These are phyloP conservation scores for Pythium myriotylum DNA, from an alignment of 352 stramenopile species.

Conservation along the genomic window DNA sequence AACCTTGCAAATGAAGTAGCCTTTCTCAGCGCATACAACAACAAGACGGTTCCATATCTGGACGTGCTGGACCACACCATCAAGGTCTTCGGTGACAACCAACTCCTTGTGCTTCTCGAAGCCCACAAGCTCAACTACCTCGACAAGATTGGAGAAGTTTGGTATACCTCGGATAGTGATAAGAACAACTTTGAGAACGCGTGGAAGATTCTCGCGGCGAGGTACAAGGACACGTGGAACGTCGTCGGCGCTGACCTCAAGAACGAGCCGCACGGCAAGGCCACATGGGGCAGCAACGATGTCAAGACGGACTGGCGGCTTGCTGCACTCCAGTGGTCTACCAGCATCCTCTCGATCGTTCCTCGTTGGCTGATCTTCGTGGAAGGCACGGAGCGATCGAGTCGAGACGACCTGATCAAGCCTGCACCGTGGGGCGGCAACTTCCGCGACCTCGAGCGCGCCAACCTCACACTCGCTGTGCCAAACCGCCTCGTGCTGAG, in stretches of 20 bases:
- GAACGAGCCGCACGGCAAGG: conserved; percentile 59
- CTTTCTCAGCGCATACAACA: conserved; percentile 24
- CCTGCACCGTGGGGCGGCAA: neutral
- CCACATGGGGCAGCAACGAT: conserved; percentile 45
- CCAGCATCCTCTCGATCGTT: conserved; percentile 31
- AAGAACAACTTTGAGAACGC: conserved; percentile 29
- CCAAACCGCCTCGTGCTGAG: conserved; percentile 49
- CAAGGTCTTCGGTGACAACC: conserved; percentile 30
- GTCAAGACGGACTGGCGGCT: conserved; percentile 51
- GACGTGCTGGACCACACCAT: conserved; percentile 63
- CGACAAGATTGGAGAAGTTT: conserved; percentile 40
- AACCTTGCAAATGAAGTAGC: conserved; percentile 46
- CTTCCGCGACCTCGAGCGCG: neutral
- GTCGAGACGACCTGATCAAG: neutral
- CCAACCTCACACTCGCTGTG: conserved; percentile 25
- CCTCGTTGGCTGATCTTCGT: conserved; percentile 59
- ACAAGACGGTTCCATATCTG: conserved; percentile 40
- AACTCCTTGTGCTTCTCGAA: conserved; percentile 54
- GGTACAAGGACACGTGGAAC: conserved; percentile 46
- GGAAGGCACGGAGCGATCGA: conserved; percentile 36
- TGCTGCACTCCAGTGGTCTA: conserved; percentile 31
- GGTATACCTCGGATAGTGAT: conserved; percentile 39
- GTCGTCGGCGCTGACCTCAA: conserved; percentile 57
- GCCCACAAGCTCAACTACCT: conserved; percentile 44
- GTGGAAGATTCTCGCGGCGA: conserved; percentile 40